These are phyloP conservation scores for Suillus variegatus DNA, from an alignment of 768 basidiomycete genomes.

Conservation along the genomic window DNA sequence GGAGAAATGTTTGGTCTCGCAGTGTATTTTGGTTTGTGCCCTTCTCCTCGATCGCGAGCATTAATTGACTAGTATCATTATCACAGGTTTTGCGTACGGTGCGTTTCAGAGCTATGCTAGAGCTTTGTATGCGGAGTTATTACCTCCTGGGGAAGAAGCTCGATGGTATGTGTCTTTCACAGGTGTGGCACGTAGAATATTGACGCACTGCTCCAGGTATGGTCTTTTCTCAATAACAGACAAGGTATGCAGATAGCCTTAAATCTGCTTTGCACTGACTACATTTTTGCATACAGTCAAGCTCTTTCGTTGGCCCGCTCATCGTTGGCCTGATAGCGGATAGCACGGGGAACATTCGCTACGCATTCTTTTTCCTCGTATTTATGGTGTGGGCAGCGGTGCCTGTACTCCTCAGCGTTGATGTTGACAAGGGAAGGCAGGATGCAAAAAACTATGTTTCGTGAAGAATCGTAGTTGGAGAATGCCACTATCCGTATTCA, in stretches of 20 bases:
- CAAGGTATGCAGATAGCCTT: conserved; percentile 50
- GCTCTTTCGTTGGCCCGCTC: conserved; percentile 89
- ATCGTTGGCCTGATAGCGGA: conserved; percentile 89
- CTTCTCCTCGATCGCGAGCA: not conserved
- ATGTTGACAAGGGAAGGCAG: conserved; percentile 63
- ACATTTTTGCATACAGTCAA: conserved; percentile 53
- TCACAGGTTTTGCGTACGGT: conserved; percentile 72
- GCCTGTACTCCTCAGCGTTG: conserved; percentile 71
- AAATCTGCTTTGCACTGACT: conserved; percentile 1
- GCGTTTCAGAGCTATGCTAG: conserved; percentile 91
- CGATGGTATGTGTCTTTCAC: conserved; percentile 58
- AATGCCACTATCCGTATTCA: not conserved
- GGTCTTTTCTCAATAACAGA: conserved; percentile 90
- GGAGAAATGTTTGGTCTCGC: conserved; percentile 87
- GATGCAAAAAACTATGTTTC: conserved; percentile 44
- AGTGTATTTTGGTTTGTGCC: conserved; percentile 71
- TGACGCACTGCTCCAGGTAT: conserved; percentile 39
- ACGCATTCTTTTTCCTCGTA: conserved; percentile 87
- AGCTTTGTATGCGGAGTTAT: conserved; percentile 82
- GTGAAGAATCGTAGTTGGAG: conserved; percentile 1
- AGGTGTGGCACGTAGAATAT: not conserved
- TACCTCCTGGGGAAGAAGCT: conserved; percentile 88
- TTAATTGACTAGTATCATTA: not conserved
- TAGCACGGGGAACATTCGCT: conserved; percentile 87
- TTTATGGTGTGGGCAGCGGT: conserved; percentile 80